Base-by-base conservation (phyloP, 106 monocot species). In the Platanthera zijinensis region DNA sequence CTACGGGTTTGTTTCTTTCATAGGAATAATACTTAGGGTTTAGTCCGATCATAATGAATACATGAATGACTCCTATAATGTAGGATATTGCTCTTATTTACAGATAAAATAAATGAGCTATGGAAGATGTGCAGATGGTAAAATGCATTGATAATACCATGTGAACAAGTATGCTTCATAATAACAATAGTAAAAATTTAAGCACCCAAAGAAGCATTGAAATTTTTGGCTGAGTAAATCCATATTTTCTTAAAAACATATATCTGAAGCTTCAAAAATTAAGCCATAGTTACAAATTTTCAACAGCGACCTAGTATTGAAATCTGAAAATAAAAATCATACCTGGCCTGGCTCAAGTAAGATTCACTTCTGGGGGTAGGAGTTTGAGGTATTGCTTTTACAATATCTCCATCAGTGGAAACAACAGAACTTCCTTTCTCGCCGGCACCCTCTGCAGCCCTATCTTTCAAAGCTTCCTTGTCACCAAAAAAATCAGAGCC, bases 261-360 rank as follows among this genome's bases (percentile, higher is more conserved):
- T 47, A 48, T 47, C 10, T 15, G 15, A 70, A 70, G 6, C n/a
- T 70, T 48, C 4, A 6, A 70, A 48, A 45, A 47, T 10, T 25
- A 46, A 70, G 46, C 48, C 13, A 70, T 70, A 3, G 5, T 15
- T 11, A 70, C 25, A 53, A 0, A 28, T 57, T n/a, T 14, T 75
- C 46, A 46, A 17, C 75, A 75, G 45, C 45, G 18, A 75, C 46
- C 46, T 22, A 75, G 7, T 2, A 32, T 75, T 10, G 48, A 18
- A 51, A 51, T 12, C 15, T 10, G 70, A 57, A 69, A 54, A 28
- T 17, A 52, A 51, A 59, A 74, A 47, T 9, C 21, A 75, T 83
- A 88, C 91, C 91, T 88, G 25, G 85, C 82, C 50, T 86, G 79
- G 76, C 88, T 91, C 75, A 91, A 56, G 74, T 72, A 72, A 50